These are phyloP conservation scores for Jaapia argillacea DNA, from an alignment of 768 basidiomycete genomes.

Conservation along the genomic window DNA sequence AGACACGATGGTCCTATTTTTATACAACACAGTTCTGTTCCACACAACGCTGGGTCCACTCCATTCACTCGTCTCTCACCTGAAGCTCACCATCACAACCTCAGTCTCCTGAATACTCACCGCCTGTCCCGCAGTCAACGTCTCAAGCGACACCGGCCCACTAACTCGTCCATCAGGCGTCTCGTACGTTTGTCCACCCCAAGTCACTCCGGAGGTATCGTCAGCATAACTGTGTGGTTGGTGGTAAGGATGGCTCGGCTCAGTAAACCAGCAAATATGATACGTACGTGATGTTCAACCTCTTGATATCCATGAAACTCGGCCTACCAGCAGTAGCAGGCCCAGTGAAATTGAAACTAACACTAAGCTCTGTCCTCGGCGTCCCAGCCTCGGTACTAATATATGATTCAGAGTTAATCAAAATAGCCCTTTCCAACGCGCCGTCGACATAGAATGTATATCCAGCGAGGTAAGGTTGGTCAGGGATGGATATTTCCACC, in stretches of 20 bases:
- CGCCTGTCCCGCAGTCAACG: conserved; percentile 21
- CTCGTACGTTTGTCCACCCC: conserved; percentile 53
- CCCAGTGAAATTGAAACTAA: conserved; percentile 29
- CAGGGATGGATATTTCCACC: conserved; percentile 39
- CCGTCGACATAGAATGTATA: conserved; percentile 51
- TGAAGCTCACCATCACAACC: conserved; percentile 31
- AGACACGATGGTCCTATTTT: too few species aligned
- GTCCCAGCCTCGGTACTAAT: conserved; percentile 22
- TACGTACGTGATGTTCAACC: conserved; percentile 35
- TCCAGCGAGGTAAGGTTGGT: conserved; percentile 38
- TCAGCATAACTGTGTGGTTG: conserved; percentile 32
- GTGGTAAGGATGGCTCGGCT: neutral
- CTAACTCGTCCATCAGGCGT: conserved; percentile 31
- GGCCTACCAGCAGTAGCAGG: conserved; percentile 18
- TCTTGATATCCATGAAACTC: conserved; percentile 32
- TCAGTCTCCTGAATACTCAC: conserved; percentile 40
- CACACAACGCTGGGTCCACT: too few species aligned
- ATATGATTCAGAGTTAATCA: conserved; percentile 51
- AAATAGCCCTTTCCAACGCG: conserved; percentile 34
- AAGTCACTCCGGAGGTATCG: conserved; percentile 38
- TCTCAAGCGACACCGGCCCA: conserved; percentile 24
- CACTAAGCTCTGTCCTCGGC: conserved; percentile 22
- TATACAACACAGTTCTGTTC: too few species aligned
- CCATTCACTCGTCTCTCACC: too few species aligned
- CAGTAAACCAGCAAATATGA: neutral